Conservation (phyloP, 2,329 filamentous ascomycete species). For the Drechslerella dactyloides region DNA sequence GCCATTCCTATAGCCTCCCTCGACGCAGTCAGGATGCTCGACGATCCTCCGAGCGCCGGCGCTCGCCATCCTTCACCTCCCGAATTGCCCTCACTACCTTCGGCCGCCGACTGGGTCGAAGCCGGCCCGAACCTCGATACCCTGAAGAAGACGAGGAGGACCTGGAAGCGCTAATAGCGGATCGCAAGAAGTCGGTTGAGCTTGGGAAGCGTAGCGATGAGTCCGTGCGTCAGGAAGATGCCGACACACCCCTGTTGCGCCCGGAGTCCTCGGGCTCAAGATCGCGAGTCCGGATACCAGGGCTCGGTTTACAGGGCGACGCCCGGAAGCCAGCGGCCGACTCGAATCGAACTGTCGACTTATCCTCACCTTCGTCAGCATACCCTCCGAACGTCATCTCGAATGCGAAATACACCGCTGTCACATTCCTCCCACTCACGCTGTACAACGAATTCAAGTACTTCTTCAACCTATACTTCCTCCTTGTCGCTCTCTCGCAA, state of each 20-base stretch:
- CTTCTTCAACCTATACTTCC: constrained; percentile 99
- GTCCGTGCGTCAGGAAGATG: constrained; percentile 31
- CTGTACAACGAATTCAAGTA: constrained; percentile 99
- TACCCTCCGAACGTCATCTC: constrained; percentile 92
- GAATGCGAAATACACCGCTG: constrained; percentile 95
- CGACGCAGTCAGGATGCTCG: constrained; percentile 51
- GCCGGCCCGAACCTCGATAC: constrained; percentile 41
- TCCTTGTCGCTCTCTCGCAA: constrained; percentile 92
- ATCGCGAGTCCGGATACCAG: constrained; percentile 21
- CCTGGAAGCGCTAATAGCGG: constrained; percentile 45
- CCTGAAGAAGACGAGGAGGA: constrained; percentile 21
- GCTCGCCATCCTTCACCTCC: constrained; percentile 57
- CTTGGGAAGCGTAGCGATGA: constrained; percentile 42
- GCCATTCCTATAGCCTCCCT: constrained; percentile 46
- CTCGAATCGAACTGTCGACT: constrained; percentile 58
- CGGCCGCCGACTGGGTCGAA: constrained; percentile 49
- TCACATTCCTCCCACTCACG: constrained; percentile 91
- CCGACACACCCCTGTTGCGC: constrained; percentile 42
- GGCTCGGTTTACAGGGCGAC: constrained; percentile 51
- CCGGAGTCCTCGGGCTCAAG: constrained; percentile 27
- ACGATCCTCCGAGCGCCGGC: constrained; percentile 55
- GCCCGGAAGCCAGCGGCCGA: constrained; percentile 62
- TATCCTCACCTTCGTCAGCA: constrained; percentile 56
- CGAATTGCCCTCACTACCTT: constrained; percentile 56
- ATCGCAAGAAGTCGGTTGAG: constrained; percentile 45